These are phyloP conservation scores for Russula dissimulans DNA, from an alignment of 768 basidiomycete species.

Conservation along the genomic window DNA sequence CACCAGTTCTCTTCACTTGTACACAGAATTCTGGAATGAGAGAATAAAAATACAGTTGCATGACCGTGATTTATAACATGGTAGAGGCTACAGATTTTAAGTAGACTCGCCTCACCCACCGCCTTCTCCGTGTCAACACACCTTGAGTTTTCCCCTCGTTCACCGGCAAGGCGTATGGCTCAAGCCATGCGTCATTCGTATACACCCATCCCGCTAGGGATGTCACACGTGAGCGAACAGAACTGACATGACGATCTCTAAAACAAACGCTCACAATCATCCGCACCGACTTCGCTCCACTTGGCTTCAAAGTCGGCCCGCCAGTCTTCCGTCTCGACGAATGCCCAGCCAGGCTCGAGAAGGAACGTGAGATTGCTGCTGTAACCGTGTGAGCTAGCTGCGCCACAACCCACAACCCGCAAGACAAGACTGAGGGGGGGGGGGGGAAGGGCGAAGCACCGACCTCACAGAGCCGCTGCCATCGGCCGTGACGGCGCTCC, in stretches of 20 bases:
- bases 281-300: constrained; percentile 41
- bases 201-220: constrained; percentile 70
- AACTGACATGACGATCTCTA: too few species aligned
- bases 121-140: constrained; percentile 51
- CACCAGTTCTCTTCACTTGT: too few species aligned
- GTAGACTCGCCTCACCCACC: constrained; percentile 70
- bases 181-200: constrained; percentile 66
- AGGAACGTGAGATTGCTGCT: constrained; percentile 78
- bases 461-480: constrained; percentile 55
- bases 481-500: constrained; percentile 44
- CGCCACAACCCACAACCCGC: neutral
- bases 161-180: constrained; percentile 35
- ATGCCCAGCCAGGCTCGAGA: constrained; percentile 64
- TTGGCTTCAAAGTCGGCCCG: constrained; percentile 48
- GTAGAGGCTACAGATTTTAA: neutral
- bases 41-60: neutral
- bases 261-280: constrained; percentile 26
- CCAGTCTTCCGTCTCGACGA: constrained; percentile 74
- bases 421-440: neutral
- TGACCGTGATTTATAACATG: neutral
- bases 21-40: neutral
- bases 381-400: constrained; percentile 18
- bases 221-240: constrained; percentile 17
- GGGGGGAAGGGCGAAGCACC: constrained; percentile 23
- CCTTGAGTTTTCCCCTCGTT: constrained; percentile 34